Percentiles rank a stretch among this genome's conserved stretches.
These are phyloP conservation scores for Mycena galericulata DNA, from an alignment of 768 basidiomycete species.

Conservation along the genomic window DNA sequence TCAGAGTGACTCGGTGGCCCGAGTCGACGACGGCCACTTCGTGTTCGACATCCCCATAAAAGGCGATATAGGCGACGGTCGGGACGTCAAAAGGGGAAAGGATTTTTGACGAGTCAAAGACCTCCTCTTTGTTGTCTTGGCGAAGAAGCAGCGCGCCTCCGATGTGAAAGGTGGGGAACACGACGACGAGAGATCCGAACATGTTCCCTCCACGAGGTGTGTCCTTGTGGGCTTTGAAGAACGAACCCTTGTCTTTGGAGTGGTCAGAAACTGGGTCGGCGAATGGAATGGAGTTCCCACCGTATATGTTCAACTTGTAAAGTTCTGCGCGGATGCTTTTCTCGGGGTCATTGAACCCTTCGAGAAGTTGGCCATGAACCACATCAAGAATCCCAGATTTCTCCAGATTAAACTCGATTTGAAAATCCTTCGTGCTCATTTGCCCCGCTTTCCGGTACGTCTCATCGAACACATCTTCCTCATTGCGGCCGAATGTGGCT, in stretches of 20 bases:
- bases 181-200: constrained; percentile 58
- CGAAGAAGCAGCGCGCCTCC: constrained; percentile 53
- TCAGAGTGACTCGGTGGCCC: constrained; percentile 23
- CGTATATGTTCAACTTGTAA: constrained; percentile 56
- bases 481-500: constrained; percentile 46
- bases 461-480: constrained; percentile 49
- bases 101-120: constrained; percentile 45
- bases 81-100: constrained; percentile 29
- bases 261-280: not conserved
- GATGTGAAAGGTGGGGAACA: constrained; percentile 54
- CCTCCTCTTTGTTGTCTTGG: constrained; percentile 43
- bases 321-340: constrained; percentile 42
- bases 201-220: constrained; percentile 50
- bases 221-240: constrained; percentile 58
- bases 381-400: constrained; percentile 39
- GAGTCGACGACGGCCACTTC: constrained; percentile 9
- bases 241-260: constrained; percentile 44
- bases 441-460: constrained; percentile 51
- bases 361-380: constrained; percentile 33
- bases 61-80: constrained; percentile 17
- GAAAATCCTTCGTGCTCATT: constrained; percentile 45
- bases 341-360: constrained; percentile 29
- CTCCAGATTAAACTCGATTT: constrained; percentile 38
- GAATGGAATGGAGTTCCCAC: no score
- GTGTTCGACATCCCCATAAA: constrained; percentile 24